Conservation (phyloP, 2,329 filamentous ascomycete genomes). For the Cladosporium phlei region DNA sequence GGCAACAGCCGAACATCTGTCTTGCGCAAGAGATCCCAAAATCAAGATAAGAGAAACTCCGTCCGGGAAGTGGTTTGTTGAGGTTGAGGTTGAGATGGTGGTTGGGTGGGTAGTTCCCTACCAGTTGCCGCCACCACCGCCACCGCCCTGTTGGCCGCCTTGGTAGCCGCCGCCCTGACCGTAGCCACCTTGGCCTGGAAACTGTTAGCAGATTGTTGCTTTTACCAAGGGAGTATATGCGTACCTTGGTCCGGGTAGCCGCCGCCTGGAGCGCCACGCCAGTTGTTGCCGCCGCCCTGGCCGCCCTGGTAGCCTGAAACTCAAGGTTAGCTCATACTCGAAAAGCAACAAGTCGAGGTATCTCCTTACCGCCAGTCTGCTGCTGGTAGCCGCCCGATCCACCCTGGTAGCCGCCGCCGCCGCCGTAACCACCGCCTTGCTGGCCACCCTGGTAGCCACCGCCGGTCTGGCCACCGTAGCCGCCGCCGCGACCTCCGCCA, state of each 20-base stretch:
- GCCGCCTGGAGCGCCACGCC: slow-evolving; percentile 11
- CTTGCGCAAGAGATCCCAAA: slow-evolving; percentile 6
- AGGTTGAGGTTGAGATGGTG: neutral
- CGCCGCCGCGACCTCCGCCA: slow-evolving; percentile 22
- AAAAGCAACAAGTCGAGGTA: neutral
- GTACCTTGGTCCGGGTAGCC: slow-evolving; percentile 9
- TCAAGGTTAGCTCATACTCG: neutral
- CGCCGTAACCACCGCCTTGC: slow-evolving; percentile 20
- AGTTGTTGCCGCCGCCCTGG: slow-evolving; percentile 10
- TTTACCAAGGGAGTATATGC: neutral
- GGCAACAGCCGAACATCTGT: neutral
- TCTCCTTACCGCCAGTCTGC: slow-evolving; percentile 5
- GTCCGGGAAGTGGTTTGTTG: neutral
- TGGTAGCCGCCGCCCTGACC: slow-evolving; percentile 28
- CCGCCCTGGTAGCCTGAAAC: slow-evolving; percentile 6
- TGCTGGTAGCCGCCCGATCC: slow-evolving; percentile 18
- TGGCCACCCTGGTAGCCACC: slow-evolving; percentile 21
- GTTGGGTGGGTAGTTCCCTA: slow-evolving; percentile 6
- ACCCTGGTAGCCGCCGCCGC: slow-evolving; percentile 21
- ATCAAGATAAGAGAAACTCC: neutral
- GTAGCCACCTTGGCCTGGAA: slow-evolving; percentile 22
- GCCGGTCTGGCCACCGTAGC: slow-evolving; percentile 26
- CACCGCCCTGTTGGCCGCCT: slow-evolving; percentile 24
- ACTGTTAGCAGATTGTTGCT: slow-evolving; percentile 15
- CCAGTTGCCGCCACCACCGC: slow-evolving; percentile 23